Base-by-base conservation (phyloP, 2,329 filamentous ascomycete species). In the Pseudogymnoascus sp. region DNA sequence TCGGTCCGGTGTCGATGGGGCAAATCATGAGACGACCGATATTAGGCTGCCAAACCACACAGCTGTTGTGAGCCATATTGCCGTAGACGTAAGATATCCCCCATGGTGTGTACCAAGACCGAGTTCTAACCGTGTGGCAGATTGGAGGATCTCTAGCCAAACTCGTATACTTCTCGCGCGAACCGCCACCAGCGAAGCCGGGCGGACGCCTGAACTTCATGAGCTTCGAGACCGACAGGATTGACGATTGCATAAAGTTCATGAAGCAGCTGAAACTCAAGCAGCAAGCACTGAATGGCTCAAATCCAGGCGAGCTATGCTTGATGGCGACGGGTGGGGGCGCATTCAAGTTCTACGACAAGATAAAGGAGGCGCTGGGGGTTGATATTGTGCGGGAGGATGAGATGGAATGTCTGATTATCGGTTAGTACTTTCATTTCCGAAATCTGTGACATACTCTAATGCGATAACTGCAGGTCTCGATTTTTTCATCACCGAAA, bases 401-500 rank as follows among this genome's bases (percentile, higher is more conserved):
- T 72, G 95, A 99, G 78, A 99, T 99, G 95, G 92, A 96, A 75
- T 99, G 95, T 73, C 79, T 99, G 64, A 99, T 99, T 67, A 95
- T 95, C 71, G 92, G 90, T 92, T 75, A 67, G 80, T 40, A 11
- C 3, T 5, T 18, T 5, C 7, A 12, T 23, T 38, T n/a, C 11
- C 28, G 1, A 34, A 14, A 34, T 9, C 14, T 11, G 0, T 56
- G 49, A 28, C 7, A 42, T 9, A 21, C 16, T 37, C 25, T 71
- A 59, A 66, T 43, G 25, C 59, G 9, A 12, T 28, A 11, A 61
- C 6, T 34, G 66, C 69, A 91, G 92, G 93, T 11, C 86, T 99
- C 46, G 95, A 99, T 75, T 99, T 97, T 79, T 97, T 99, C 81
- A 97, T 97, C 73, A 96, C 91, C 68, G 93, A 97, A 74, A 97